A percentile compares a stretch with the other conserved stretches of the same genome.
Conservation (phyloP, 495 filamentous ascomycete species). For the Apodospora peruviana region DNA sequence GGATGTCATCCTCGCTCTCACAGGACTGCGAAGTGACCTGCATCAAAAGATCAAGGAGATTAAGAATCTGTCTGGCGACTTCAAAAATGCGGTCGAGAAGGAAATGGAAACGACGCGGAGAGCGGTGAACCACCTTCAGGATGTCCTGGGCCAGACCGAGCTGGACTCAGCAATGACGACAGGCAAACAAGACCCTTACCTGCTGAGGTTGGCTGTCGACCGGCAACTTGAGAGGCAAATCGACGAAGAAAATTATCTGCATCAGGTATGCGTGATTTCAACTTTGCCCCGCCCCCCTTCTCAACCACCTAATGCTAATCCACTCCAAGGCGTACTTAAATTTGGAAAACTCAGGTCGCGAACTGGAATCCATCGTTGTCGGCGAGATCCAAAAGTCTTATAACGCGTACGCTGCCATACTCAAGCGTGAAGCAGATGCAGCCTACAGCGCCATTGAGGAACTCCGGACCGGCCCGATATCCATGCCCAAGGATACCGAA, state of each 20-base stretch:
- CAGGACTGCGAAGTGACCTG: conserved; percentile 78
- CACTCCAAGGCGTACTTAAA: conserved; percentile 77
- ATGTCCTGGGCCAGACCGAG: conserved; percentile 71
- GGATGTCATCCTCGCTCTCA: conserved; percentile 83
- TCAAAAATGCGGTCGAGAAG: conserved; percentile 83
- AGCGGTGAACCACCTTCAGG: conserved; percentile 72
- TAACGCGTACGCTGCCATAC: conserved; percentile 81
- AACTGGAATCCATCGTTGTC: conserved; percentile 91
- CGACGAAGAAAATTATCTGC: conserved; percentile 95
- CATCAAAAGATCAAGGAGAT: conserved; percentile 98
- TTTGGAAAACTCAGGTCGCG: conserved; percentile 87
- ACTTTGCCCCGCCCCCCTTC: too few species aligned
- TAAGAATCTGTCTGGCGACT: conserved; percentile 83
- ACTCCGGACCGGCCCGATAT: conserved; percentile 75
- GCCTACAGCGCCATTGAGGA: conserved; percentile 72
- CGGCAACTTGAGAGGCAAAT: conserved; percentile 85
- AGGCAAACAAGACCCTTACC: conserved; percentile 87
- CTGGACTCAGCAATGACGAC: conserved; percentile 66
- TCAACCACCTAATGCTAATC: neutral
- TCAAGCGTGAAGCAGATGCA: conserved; percentile 83
- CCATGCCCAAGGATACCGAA: conserved; percentile 87
- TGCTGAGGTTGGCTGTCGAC: conserved; percentile 78
- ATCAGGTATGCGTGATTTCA: conserved; percentile 54
- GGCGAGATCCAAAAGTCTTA: conserved; percentile 97
- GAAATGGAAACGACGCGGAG: conserved; percentile 66